These are phyloP conservation scores for Capronia americana DNA, from an alignment of 2,329 filamentous ascomycete genomes.

Conservation along the genomic window DNA sequence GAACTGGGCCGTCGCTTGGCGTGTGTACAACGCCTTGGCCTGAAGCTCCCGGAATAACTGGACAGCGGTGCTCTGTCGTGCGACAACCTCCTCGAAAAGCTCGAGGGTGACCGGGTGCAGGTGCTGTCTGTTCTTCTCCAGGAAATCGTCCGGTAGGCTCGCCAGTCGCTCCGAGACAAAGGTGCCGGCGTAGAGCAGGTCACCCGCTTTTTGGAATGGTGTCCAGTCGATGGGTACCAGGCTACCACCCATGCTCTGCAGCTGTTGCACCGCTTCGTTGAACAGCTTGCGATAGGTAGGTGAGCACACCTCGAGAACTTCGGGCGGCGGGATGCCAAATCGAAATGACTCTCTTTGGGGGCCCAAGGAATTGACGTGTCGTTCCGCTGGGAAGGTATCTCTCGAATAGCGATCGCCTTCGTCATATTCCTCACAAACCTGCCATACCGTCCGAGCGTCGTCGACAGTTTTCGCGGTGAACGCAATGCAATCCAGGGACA, in stretches of 20 bases:
- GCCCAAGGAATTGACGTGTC: conserved; percentile 42
- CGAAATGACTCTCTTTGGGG: conserved; percentile 50
- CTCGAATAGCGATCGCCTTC: conserved; percentile 60
- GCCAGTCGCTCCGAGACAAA: conserved; percentile 64
- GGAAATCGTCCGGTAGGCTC: conserved; percentile 49
- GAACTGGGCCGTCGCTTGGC: conserved; percentile 32
- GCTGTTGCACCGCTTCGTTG: conserved; percentile 48
- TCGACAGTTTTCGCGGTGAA: conserved; percentile 54
- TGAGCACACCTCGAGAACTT: conserved; percentile 53
- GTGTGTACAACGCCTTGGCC: conserved; percentile 48
- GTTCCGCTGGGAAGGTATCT: conserved; percentile 40
- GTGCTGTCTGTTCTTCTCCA: conserved; percentile 46
- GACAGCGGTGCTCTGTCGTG: conserved; percentile 50
- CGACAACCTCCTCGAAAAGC: conserved; percentile 52
- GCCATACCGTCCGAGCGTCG: conserved; percentile 59
- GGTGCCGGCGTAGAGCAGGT: conserved; percentile 63
- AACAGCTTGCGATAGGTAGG: conserved; percentile 53
- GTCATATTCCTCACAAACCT: conserved; percentile 58
- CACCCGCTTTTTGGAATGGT: conserved; percentile 59
- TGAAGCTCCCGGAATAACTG: conserved; percentile 59
- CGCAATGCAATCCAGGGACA: conserved; percentile 64
- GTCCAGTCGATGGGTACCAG: conserved; percentile 56
- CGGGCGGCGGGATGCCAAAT: conserved; percentile 57
- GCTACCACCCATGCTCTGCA: conserved; percentile 52
- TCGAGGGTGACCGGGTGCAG: conserved; percentile 59